Evolutionary conservation across 2,329 filamentous ascomycete genomes (phyloP).

Genomic region (Massarina eburnea): DNA sequence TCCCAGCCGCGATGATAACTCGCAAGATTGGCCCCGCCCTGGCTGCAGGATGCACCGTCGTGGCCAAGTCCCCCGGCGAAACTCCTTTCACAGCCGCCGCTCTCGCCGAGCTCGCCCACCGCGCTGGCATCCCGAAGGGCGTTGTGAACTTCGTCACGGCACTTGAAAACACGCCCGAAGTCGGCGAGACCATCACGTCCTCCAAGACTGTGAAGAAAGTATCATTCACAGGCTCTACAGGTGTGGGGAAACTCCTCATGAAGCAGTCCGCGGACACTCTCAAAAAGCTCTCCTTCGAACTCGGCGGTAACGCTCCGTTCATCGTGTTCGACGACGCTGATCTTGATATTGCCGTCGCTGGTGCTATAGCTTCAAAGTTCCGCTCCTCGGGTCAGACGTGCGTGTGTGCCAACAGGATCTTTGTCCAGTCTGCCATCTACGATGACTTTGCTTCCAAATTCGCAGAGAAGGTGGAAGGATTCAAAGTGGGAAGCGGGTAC

Average conservation of each 20-base stretch:
- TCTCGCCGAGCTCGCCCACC: conserved; percentile 79
- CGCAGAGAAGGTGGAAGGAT: conserved; percentile 69
- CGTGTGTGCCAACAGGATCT: conserved; percentile 76
- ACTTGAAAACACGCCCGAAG: conserved; percentile 73
- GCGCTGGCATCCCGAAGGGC: conserved; percentile 86
- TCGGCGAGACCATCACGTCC: conserved; percentile 77
- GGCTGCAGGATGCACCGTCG: conserved; percentile 93
- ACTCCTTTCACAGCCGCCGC: conserved; percentile 91
- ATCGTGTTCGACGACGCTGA: conserved; percentile 97
- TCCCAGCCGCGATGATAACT: conserved; percentile 57
- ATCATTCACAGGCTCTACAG: conserved; percentile 82
- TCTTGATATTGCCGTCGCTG: conserved; percentile 78
- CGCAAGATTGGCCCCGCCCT: conserved; percentile 65
- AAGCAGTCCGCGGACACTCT: conserved; percentile 80
- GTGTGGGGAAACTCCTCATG: conserved; percentile 77
- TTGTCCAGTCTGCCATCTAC: conserved; percentile 76
- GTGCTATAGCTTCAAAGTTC: conserved; percentile 87
- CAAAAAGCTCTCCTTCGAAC: conserved; percentile 87
- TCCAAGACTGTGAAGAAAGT: conserved; percentile 80
- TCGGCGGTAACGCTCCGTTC: conserved; percentile 93
- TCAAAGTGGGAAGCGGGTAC: conserved; percentile 77
- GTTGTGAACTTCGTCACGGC: conserved; percentile 89
- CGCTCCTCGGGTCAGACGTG: conserved; percentile 94
- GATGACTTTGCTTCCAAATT: conserved; percentile 71
- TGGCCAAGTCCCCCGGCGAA: conserved; percentile 87